Evolutionary conservation across 192 early-diverging fungal species (phyloP).

Genomic region (Rhizophlyctis rosea): DNA sequence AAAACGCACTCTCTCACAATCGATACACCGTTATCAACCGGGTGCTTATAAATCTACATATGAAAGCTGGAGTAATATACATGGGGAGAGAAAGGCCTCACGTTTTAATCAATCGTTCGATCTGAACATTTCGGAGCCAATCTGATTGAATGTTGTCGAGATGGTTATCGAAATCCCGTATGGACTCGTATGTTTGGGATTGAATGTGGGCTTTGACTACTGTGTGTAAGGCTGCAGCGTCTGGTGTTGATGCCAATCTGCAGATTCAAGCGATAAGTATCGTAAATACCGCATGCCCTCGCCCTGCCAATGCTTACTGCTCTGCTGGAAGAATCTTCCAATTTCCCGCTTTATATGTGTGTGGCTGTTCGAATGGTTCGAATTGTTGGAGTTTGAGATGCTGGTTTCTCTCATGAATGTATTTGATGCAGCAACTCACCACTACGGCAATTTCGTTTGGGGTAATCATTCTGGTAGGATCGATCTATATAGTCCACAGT

Average conservation of each 20-base stretch:
- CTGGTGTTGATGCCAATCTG: background rate
- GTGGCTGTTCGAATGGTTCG: constrained; percentile 40
- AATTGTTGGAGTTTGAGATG: no score
- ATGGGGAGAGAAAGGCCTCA: background rate
- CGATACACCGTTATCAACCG: no score
- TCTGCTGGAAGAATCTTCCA: constrained; percentile 38
- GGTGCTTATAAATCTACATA: no score
- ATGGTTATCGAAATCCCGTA: constrained; percentile 70
- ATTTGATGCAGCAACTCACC: no score
- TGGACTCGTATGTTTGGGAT: constrained; percentile 34
- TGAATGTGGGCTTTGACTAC: constrained; percentile 12
- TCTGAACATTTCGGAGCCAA: constrained; percentile 45
- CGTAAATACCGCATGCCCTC: no score
- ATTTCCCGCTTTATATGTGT: constrained; percentile 50
- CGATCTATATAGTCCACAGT: background rate
- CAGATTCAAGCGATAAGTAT: no score
- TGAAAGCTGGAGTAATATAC: no score
- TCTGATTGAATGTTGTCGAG: constrained; percentile 60
- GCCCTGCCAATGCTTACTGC: constrained; percentile 19
- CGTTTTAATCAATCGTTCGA: background rate
- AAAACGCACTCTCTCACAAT: no score
- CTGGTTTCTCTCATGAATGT: no score
- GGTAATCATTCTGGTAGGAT: constrained; percentile 3
- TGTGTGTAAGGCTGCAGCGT: background rate
- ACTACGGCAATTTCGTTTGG: constrained; percentile 6